These are phyloP conservation scores for Punctularia strigosozonata DNA, from an alignment of 768 basidiomycete species.

Conservation along the genomic window DNA sequence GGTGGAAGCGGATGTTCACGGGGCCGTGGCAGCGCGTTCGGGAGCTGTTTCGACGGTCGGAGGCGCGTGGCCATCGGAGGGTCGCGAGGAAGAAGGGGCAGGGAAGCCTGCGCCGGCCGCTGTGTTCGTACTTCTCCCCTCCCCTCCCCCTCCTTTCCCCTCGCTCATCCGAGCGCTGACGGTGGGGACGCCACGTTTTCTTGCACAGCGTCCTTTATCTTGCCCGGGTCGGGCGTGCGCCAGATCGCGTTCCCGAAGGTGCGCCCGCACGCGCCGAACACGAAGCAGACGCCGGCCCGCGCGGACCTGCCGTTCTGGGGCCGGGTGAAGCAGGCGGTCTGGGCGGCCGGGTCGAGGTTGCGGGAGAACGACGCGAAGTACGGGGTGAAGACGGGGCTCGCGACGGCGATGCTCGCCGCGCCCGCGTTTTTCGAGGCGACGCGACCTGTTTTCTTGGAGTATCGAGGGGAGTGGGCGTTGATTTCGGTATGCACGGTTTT, in stretches of 20 bases:
- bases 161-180: too few relatives aligned
- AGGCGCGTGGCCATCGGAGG: too few relatives aligned
- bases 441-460: constrained; percentile 66
- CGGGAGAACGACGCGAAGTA: constrained; percentile 74
- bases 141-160: background rate
- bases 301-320: constrained; percentile 49
- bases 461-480: constrained; percentile 91
- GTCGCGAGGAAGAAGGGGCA: constrained; percentile 6
- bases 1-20: constrained; percentile 30
- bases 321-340: constrained; percentile 55
- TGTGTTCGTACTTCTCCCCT: constrained; percentile 13
- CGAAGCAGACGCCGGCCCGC: constrained; percentile 65
- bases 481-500: constrained; percentile 56
- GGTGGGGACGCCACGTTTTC: constrained; percentile 1
- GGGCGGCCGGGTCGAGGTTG: constrained; percentile 56
- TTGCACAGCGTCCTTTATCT: constrained; percentile 38
- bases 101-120: constrained; percentile 13
- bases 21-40: too few relatives aligned
- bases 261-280: constrained; percentile 73
- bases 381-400: constrained; percentile 79
- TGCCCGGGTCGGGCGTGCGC: constrained; percentile 25
- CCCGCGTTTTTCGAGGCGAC: constrained; percentile 83
- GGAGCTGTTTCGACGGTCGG: too few relatives aligned
- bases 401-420: constrained; percentile 68
- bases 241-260: constrained; percentile 67